A percentile compares a stretch with the other conserved stretches of the same genome.
Evolutionary conservation across 257 asterid genomes (phyloP).

Genomic region (Anisodus tanguticus): DNA sequence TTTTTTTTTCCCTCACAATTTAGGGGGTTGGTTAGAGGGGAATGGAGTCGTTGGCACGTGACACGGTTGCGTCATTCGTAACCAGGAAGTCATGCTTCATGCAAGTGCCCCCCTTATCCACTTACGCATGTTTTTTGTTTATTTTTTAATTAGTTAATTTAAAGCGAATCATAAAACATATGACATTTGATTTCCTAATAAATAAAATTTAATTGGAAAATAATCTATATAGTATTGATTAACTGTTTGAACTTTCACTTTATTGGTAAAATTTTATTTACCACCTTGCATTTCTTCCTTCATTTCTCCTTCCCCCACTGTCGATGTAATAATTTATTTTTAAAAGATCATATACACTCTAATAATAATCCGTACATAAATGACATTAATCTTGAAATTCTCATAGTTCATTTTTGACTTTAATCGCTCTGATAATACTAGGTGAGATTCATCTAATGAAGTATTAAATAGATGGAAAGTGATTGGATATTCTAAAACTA

Average conservation of each 20-base stretch:
- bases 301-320: too few species aligned
- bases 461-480: not conserved
- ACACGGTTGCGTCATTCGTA: constrained; percentile 21
- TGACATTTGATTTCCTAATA: not conserved
- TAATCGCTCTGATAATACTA: not conserved
- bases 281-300: too few species aligned
- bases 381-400: not conserved
- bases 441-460: not conserved
- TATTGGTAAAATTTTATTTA: too few species aligned
- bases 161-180: not conserved
- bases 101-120: constrained; percentile 36
- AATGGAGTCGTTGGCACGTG: constrained; percentile 29
- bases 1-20: not conserved
- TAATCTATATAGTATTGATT: not conserved
- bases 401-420: not conserved
- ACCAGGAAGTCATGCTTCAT: constrained; percentile 38
- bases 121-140: constrained; percentile 24
- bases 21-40: constrained; percentile 4
- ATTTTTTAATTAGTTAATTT: not conserved
- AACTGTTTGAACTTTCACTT: too few species aligned
- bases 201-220: not conserved
- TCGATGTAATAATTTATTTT: not conserved
- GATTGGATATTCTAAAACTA: not conserved
- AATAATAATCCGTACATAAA: not conserved
- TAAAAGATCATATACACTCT: not conserved